Base-by-base conservation (phyloP, 192 early-diverging fungal species). In the Pilobolus umbonatus region DNA sequence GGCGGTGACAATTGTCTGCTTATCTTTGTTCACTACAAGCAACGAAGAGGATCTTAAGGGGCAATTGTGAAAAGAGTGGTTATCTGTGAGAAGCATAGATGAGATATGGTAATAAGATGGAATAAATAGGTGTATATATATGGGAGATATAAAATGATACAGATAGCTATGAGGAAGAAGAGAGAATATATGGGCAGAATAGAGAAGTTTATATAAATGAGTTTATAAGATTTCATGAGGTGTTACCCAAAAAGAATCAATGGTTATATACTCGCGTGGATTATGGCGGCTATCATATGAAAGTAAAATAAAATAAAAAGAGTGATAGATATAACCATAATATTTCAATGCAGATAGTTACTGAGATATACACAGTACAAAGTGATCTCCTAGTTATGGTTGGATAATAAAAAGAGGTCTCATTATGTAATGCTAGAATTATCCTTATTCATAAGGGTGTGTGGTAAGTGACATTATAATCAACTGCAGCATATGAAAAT, bases 1-100 rank as follows among this genome's bases (percentile, higher is more conserved):
- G 12, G 61, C 61, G 24, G 61, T 63, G 5, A 63, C 52, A 35
- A 63, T 63, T 5, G 49, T 51, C 21, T 63, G 61, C 19, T 63
- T 45, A 5, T 45, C 38, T 7, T 55, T 50, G 39, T 43, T 42
- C 21, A 63, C 52, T 46, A 63, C 46, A 19, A 63, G 19, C 25
- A 63, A 25, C 11, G 61, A 63, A 1, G 61, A 63, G 14, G 61
- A 63, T 12, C 61, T 36, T 36, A 63, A 46, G 19, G 61, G 61
- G 22, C 61, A 63, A n/a, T 19, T 34, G 47, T 63, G 48, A 54
- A 63, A 63, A 32, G 38, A 25, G 28, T 63, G 61, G 15, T 21
- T 22, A 45, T 22, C 26, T 25, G 45, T 47, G 14, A 28, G 30
- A 0, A 29, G 4, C 29, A 30, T 30, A 28, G 9, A 15, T 30